phyloP scores from a whole-genome alignment of 2,329 filamentous ascomycete species.

The Phaeosphaeriaceae sp. region DNA sequence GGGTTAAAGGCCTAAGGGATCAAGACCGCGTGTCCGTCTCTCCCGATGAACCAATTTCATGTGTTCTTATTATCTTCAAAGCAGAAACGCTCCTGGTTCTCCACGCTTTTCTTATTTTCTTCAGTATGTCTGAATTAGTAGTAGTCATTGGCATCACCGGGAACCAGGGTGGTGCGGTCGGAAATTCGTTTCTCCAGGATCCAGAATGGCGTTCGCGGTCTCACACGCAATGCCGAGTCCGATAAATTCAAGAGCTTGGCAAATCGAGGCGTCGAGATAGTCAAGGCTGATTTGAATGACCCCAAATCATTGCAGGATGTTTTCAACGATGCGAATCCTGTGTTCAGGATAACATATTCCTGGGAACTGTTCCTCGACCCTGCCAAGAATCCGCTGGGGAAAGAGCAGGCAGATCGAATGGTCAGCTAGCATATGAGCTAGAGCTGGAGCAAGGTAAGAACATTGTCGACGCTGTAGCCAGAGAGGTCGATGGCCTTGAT shows the following conservation, averaged over 20 bases:
- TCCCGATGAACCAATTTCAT: background rate
- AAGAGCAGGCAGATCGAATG: conserved; percentile 22
- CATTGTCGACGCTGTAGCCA: conserved; percentile 35
- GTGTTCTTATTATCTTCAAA: background rate
- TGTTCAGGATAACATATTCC: conserved; percentile 51
- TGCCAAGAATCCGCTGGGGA: conserved; percentile 21
- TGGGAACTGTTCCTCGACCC: conserved; percentile 30
- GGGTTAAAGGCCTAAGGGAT: background rate
- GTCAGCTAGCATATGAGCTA: conserved; percentile 29
- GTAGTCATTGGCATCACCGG: conserved; percentile 37
- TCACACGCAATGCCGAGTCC: conserved; percentile 51
- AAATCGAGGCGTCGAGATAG: conserved; percentile 48
- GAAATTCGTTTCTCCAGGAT: conserved; percentile 50
- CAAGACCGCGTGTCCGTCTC: background rate
- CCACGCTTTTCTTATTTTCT: conserved; percentile 38
- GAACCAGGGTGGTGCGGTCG: conserved; percentile 35
- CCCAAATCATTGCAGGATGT: conserved; percentile 35
- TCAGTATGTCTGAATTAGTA: conserved; percentile 32
- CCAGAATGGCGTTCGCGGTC: conserved; percentile 59
- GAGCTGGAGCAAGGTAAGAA: conserved; percentile 39
- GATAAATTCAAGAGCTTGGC: conserved; percentile 26
- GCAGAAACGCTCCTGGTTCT: conserved; percentile 41
- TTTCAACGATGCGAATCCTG: conserved; percentile 48
- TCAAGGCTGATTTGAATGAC: conserved; percentile 26
- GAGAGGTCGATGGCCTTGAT: conserved; percentile 24